Evolutionary conservation across 2,329 filamentous ascomycete species (phyloP), one percentile per base, ranked within the genome.

Genomic region (Monosporascus sp.): DNA sequence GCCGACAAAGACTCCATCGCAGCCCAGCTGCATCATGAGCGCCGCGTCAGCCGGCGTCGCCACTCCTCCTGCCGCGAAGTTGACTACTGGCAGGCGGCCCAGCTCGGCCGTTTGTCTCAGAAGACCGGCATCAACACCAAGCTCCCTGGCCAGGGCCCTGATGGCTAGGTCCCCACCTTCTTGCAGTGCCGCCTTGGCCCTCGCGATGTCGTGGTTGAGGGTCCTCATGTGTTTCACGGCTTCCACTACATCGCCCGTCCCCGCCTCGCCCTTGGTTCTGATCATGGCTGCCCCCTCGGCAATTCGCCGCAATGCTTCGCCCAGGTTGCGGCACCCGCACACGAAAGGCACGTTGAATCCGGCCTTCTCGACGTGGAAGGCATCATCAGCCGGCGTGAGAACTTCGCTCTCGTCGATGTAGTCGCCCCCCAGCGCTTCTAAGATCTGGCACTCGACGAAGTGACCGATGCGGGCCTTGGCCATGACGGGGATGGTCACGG

Each of bases 351-450:
- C 86, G 67, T 81, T 83, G 79, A 89, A 97, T 59, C 73, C 73
- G 71, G 83, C 78, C 81, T 99, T 99, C 72, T 92, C 88, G 56
- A 99, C 91, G 76, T 99, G 94, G 80, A 89, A 88, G 62, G 84
- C 78, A 67, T 92, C 84, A 71, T 99, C 94, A 60, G 94, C 94
- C 1, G 93, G 93, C 5, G 94, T 99, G 51, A 99, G 84, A 51
- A 99, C 94, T 82, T 99, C 94, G 72, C 87, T 92, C 78, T 99
- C 94, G 74, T 99, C 92, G 64, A 99, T 94, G 78, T 96, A 99
- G 78, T 99, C 94, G 65, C 97, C 88, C 57, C 90, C 92, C 51
- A 97, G 86, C 54, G 90, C 85, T 80, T 97, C 89, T 68, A 99
- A 88, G 75, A 99, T 95, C 86, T 93, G 93, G 78, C 92, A 97